Evolutionary conservation across 1,284 basidiomycete species (phyloP).

Genomic region (Trametes versicolor): DNA sequence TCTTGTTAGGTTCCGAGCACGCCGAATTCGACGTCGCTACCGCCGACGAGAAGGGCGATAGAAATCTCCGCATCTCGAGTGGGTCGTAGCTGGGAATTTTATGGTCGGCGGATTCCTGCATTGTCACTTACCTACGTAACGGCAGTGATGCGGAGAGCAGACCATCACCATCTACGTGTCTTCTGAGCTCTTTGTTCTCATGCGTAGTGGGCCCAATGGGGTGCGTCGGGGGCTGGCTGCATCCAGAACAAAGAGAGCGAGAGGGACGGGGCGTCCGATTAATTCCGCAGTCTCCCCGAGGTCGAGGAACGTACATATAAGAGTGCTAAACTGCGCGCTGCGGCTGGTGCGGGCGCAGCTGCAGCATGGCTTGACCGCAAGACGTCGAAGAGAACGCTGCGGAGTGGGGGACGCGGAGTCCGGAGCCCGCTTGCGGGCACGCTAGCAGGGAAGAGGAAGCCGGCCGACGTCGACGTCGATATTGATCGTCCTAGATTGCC

Average conservation of each 20-base stretch:
- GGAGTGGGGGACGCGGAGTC: conserved; percentile 13
- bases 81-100: conserved; percentile 9
- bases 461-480: conserved; percentile 24
- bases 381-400: conserved; percentile 30
- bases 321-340: conserved; percentile 33
- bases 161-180: conserved; percentile 14
- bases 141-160: conserved; percentile 16
- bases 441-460: conserved; percentile 25
- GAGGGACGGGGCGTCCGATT: neutral
- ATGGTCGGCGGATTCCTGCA: conserved; percentile 11
- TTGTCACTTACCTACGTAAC: conserved; percentile 25
- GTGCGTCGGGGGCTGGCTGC: conserved; percentile 2
- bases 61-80: conserved; percentile 16
- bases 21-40: conserved; percentile 12
- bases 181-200: conserved; percentile 8
- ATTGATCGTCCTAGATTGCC: conserved; percentile 30
- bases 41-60: neutral
- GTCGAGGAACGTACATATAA: conserved; percentile 28
- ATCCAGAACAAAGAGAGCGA: neutral
- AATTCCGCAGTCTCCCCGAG: conserved; percentile 9
- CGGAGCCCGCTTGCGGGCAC: conserved; percentile 15
- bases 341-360: conserved; percentile 26
- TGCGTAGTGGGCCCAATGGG: neutral
- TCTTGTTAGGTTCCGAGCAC: conserved; percentile 8
- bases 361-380: conserved; percentile 23